Base-by-base conservation (phyloP, 78 protist genomes). In the Dictyostelium citrinum region DNA sequence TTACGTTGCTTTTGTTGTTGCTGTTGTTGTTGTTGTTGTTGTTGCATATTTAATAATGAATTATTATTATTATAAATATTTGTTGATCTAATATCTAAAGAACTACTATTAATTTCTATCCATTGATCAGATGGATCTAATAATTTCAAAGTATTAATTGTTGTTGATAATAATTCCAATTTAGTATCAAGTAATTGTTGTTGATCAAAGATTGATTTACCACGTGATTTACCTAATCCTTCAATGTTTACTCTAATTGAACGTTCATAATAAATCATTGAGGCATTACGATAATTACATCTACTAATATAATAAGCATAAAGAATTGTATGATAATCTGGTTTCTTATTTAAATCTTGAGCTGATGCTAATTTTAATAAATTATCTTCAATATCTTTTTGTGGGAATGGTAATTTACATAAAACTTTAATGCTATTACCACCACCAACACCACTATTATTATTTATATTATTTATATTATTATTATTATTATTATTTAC, bases 271-370 rank as follows among this genome's bases (percentile, higher is more conserved):
- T 67, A 39, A 22, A 88, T 10, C 51, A 39, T 37, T 2, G 93
- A 84, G 1, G 93, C 95, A 46, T 55, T 45, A 45, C 78, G 31
- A 41, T 91, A 91, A 27, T 91, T 91, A 11, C 83, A 74, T 61
- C 91, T 72, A 35, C 71, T 55, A 17, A 91, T 91, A 7, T 91
- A n/a, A 43, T 55, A 75, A n/a, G 91, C 81, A 33, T 83, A 91
- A 1, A 91, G 61, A 24, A 91, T 91, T 8, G 61, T 79, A 33
- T 83, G 80, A 29, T 83, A 91, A n/a, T 81, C 90, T 41, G 95
- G 95, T 67, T 35, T 45, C 75, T 35, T 16, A 22, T 22, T 9
- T 6, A 84, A 16, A 43, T 91, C 95, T 71, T 91, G 93, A n/a
- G 68, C 51, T 4, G 51, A 22, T 2, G 85, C 84, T 9, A 79